Percentiles rank a stretch among this genome's conserved stretches.
These are phyloP conservation scores for Tothia fuscella DNA, from an alignment of 2,329 filamentous ascomycete genomes.

Conservation along the genomic window DNA sequence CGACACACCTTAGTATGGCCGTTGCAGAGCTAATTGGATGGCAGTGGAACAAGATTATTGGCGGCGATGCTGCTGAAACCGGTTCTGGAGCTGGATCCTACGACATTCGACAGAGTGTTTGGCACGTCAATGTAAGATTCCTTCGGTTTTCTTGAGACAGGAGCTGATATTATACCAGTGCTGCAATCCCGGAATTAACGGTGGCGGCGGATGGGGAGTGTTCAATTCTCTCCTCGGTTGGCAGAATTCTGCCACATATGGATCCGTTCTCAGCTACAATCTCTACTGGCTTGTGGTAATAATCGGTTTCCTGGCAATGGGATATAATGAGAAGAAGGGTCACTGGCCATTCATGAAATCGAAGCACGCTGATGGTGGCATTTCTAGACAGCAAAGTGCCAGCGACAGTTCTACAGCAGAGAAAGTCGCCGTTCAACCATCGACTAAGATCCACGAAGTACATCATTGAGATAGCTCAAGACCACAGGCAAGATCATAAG, in stretches of 20 bases:
- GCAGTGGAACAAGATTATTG: constrained; percentile 53
- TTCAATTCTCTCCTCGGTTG: constrained; percentile 81
- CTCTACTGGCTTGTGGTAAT: constrained; percentile 73
- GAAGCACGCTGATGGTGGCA: constrained; percentile 12
- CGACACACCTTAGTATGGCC: constrained; percentile 7
- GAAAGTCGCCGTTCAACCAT: too few relatives aligned
- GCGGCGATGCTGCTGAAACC: constrained; percentile 49
- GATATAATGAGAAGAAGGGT: constrained; percentile 51
- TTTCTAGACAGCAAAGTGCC: background rate
- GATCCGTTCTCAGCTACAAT: constrained; percentile 78
- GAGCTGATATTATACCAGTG: constrained; percentile 38
- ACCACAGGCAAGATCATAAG: too few relatives aligned
- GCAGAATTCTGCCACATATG: constrained; percentile 80
- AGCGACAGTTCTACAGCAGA: constrained; percentile 2
- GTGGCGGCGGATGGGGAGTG: constrained; percentile 71
- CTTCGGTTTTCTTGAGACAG: background rate
- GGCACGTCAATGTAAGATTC: constrained; percentile 63
- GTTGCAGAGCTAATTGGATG: background rate
- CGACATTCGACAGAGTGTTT: constrained; percentile 65
- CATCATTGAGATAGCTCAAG: too few relatives aligned
- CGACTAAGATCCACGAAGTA: too few relatives aligned
- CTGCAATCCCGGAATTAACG: constrained; percentile 61
- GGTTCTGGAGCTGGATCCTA: constrained; percentile 64
- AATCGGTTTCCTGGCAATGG: constrained; percentile 48
- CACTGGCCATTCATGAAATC: constrained; percentile 34